Evolutionary conservation across 2,329 filamentous ascomycete genomes (phyloP).

Genomic region (Annulohypoxylon truncatum): DNA sequence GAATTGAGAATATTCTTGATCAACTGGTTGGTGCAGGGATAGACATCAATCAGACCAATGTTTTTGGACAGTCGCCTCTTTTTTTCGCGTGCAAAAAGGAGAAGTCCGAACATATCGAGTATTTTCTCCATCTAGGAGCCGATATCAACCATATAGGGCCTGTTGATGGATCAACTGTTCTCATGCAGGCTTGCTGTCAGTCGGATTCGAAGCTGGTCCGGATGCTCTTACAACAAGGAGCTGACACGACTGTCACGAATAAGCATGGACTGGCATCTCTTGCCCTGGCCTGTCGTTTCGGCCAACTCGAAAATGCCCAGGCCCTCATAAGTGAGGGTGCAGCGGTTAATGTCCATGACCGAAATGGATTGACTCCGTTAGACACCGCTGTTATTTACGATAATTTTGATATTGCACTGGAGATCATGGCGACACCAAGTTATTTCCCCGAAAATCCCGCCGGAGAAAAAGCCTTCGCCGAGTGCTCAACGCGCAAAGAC

Average conservation of each 20-base stretch:
- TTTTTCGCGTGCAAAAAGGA: not conserved
- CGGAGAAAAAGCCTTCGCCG: not conserved
- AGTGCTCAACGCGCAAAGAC: not conserved
- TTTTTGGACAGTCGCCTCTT: not conserved
- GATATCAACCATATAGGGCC: not conserved
- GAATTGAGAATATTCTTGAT: too few relatives aligned
- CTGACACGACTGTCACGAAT: not conserved
- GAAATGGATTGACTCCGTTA: not conserved
- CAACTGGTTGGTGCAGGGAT: not conserved
- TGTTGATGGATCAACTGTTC: not conserved
- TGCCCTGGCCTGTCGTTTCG: not conserved
- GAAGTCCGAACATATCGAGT: not conserved
- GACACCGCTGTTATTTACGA: not conserved
- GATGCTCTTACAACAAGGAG: not conserved
- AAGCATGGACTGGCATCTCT: not conserved
- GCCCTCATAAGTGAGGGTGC: not conserved
- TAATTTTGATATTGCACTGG: not conserved
- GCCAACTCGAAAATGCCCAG: not conserved
- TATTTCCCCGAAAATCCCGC: not conserved
- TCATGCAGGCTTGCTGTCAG: not conserved
- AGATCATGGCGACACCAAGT: not conserved
- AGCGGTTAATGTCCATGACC: not conserved
- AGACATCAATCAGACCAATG: not conserved
- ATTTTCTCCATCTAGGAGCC: not conserved
- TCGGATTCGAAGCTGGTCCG: not conserved